Percentiles rank a stretch among this genome's conserved stretches.
These are phyloP conservation scores for Aspergillus diversus DNA, from an alignment of 495 filamentous ascomycete species.

Conservation along the genomic window DNA sequence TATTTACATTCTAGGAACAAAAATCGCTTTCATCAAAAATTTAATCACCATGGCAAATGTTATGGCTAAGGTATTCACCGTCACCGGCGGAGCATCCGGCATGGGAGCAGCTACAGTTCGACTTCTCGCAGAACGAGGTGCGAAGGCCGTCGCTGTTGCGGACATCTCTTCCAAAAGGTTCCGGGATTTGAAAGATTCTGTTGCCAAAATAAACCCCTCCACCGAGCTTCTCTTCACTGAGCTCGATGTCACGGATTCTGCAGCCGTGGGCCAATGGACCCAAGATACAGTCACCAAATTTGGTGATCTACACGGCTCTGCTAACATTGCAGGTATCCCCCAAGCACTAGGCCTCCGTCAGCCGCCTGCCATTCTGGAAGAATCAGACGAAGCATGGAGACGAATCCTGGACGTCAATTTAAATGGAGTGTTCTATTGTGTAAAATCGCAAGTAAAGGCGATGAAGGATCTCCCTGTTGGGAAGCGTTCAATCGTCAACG, in stretches of 20 bases:
- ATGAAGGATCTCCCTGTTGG: slow-evolving; percentile 13
- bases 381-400: slow-evolving; percentile 11
- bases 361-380: slow-evolving; percentile 10
- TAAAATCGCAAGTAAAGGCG: slow-evolving; percentile 2
- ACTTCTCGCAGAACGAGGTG: slow-evolving; percentile 3
- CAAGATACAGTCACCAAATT: slow-evolving; percentile 2
- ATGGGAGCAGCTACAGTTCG: slow-evolving; percentile 6
- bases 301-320: slow-evolving; percentile 14
- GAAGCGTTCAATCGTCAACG: slow-evolving; percentile 16
- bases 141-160: background rate
- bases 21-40: too few species aligned
- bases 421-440: slow-evolving; percentile 18
- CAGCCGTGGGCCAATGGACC: slow-evolving; percentile 7
- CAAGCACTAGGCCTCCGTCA: slow-evolving; percentile 1
- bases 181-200: background rate
- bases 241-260: slow-evolving; percentile 8
- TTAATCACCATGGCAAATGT: background rate
- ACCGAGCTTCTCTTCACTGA: slow-evolving; percentile 13
- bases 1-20: too few species aligned
- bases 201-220: slow-evolving; percentile 10
- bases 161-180: slow-evolving; percentile 4
- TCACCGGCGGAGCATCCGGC: slow-evolving; percentile 11
- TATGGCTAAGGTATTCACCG: background rate
- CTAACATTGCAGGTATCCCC: slow-evolving; percentile 18
- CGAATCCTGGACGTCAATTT: slow-evolving; percentile 15